Evolutionary conservation across 192 early-diverging fungal genomes (phyloP), one percentile per base, ranked within the genome.

Genomic region (Gigaspora rosea): DNA sequence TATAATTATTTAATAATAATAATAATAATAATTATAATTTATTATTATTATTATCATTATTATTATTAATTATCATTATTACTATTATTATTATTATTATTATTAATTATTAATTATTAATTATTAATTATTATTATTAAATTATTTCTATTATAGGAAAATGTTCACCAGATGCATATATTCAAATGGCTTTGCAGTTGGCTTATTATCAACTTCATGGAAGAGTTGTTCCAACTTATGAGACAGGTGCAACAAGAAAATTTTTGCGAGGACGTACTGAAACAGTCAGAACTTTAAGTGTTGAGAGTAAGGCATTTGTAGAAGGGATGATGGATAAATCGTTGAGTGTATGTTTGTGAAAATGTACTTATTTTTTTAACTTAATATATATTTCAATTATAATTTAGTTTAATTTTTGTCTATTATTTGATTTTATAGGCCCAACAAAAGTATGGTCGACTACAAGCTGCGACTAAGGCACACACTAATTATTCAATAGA

Each of bases 191-290:
- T 0, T 76, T 97, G 41, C 96, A 97, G 80, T 84, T 96, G 8
- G 91, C 92, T 0, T 97, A 91, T 81, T 94, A 88, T 83, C 90
- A 92, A 74, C 70, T 92, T 18, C 92, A 95, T 69, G 80, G 84
- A 13, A 74, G 80, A 16, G 80, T 87, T 63, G 87, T 90, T 9
- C 82, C 93, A 2, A 93, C 92, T 3, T 97, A 97, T 78, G 96
- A 97, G 80, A 93, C 96, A 16, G 93, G 90, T 8, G 88, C 88
- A 56, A 96, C 94, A 4, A 87, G 96, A 27, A 82, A 91, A 71
- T 97, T 88, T 81, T 75, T 89, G 61, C 91, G 91, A 70, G 96
- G 96, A 20, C 87, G 96, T 22, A 97, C 96, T 0, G 96, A 96
- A 76, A 95, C 95, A 0, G 92, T 90, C 62, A 87, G 96, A 20